A percentile compares a stretch with the other conserved stretches of the same genome.
Evolutionary conservation across 257 asterid species (phyloP).

Genomic region (Penstemon barbatus): DNA sequence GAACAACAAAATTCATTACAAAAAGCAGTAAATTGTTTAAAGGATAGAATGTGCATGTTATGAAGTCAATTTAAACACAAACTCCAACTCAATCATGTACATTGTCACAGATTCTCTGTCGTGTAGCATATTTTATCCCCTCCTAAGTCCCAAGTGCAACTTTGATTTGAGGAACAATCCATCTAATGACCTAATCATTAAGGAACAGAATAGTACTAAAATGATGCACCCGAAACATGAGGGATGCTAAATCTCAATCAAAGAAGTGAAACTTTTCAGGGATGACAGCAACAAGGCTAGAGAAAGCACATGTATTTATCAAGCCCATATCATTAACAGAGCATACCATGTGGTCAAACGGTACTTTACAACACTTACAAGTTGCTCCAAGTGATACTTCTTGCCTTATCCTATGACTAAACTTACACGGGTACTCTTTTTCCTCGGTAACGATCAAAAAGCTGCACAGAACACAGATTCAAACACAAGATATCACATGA

Average conservation of each 20-base stretch:
- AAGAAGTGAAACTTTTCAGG: slow-evolving; percentile 16
- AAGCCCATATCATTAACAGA: slow-evolving; percentile 4
- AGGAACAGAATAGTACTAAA: no score
- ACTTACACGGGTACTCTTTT: slow-evolving; percentile 51
- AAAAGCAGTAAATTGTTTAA: no score
- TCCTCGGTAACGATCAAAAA: slow-evolving; percentile 51
- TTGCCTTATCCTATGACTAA: slow-evolving; percentile 18
- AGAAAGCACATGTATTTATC: background rate
- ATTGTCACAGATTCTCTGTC: no score
- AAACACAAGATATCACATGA: slow-evolving; percentile 16
- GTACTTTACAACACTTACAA: slow-evolving; percentile 27
- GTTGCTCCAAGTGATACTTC: slow-evolving; percentile 8
- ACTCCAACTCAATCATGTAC: no score
- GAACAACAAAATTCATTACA: no score
- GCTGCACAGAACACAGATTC: slow-evolving; percentile 48
- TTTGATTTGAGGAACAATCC: no score
- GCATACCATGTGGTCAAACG: slow-evolving; percentile 1
- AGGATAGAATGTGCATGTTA: no score
- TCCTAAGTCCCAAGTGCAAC: no score
- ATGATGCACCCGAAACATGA: background rate
- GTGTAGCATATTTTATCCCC: no score
- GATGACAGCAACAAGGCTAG: slow-evolving; percentile 2
- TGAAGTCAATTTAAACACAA: no score
- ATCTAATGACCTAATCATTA: no score
- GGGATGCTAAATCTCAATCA: background rate